Evolutionary conservation across 2,329 filamentous ascomycete genomes (phyloP).

Genomic region (Chrysoporthe deuterocubensis): DNA sequence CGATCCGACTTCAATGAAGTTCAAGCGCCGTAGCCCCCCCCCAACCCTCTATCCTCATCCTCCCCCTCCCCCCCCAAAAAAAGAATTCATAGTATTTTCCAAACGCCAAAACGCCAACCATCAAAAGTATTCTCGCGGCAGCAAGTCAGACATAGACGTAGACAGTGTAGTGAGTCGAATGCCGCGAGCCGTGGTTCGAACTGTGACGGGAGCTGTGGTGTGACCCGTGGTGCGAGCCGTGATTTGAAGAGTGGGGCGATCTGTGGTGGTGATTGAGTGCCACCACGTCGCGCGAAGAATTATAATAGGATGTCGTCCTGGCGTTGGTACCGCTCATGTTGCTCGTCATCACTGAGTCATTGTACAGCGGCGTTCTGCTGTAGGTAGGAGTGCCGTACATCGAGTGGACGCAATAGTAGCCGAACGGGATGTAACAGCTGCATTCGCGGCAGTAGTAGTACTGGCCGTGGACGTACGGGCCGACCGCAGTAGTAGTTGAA

Average conservation of each 20-base stretch:
- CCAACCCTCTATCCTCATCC: too few relatives aligned
- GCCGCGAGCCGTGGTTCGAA: constrained; percentile 2
- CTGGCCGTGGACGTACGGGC: background rate
- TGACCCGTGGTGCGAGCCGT: background rate
- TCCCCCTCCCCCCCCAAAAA: too few relatives aligned
- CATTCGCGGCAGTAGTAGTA: constrained; percentile 24
- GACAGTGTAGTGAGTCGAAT: constrained; percentile 16
- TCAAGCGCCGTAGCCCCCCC: too few relatives aligned
- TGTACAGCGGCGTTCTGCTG: background rate
- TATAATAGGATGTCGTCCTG: background rate
- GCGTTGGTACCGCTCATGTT: background rate
- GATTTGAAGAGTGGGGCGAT: constrained; percentile 4
- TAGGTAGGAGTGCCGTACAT: constrained; percentile 2
- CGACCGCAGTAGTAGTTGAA: background rate
- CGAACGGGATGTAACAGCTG: constrained; percentile 21
- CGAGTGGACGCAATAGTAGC: constrained; percentile 22
- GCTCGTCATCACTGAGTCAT: background rate
- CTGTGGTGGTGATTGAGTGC: constrained; percentile 8
- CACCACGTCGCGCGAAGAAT: constrained; percentile 1
- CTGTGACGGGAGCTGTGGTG: background rate
- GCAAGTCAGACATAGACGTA: constrained; percentile 5
- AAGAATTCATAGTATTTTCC: too few relatives aligned
- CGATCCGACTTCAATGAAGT: too few relatives aligned
- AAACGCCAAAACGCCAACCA: too few relatives aligned
- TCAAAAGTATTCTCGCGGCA: background rate